Base-by-base conservation (phyloP, 805 yeast species). In the Ogataea naganishii region DNA sequence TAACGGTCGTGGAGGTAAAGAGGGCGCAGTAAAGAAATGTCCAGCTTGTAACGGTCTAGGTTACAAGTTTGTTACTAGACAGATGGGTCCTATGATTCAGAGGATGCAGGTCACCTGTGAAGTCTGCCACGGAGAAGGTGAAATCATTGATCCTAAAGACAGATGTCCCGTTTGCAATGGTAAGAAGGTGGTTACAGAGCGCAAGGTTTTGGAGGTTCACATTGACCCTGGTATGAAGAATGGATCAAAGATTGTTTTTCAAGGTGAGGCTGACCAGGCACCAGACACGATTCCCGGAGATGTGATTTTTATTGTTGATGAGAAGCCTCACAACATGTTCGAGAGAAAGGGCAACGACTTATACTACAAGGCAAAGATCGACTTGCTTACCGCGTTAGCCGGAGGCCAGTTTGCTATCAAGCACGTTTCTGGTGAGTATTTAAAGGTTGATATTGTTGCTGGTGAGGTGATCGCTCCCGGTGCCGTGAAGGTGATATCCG, bases 1-100 rank as follows among this genome's bases (percentile, higher is more conserved):
- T 71, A 80, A 83, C 33, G 98, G 98, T 49, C 76, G 76, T 50
- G 99, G 99, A 60, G 99, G 98, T 63, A 84, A 84, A 51, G 82
- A 77, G 44, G 94, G 92, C 40, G 68, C 83, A 34, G 94, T 88
- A 41, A 81, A 80, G 66, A 75, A 75, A 48, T 92, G 99, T 76
- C 42, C 75, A 30, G 56, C 75, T 23, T 92, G 99, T 77, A 72
- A 74, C 52, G 99, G 99, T 60, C 70, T 72, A 47, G 99, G 99
- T 72, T 62, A 80, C 58, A 83, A 75, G 60, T 80, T 89, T 43
- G 80, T 86, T 43, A 84, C 96, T 31, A 82, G 95, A 67, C 97
- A 92, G 64, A 88, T 92, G 96, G 99, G 99, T 47, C 96, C 95
- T 43, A 85, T 92, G 88, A 82, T 92, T 51, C 99, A 92, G 68